Base-by-base conservation (phyloP, 2,329 filamentous ascomycete genomes). In the Dothidotthia symphoricarpi region DNA sequence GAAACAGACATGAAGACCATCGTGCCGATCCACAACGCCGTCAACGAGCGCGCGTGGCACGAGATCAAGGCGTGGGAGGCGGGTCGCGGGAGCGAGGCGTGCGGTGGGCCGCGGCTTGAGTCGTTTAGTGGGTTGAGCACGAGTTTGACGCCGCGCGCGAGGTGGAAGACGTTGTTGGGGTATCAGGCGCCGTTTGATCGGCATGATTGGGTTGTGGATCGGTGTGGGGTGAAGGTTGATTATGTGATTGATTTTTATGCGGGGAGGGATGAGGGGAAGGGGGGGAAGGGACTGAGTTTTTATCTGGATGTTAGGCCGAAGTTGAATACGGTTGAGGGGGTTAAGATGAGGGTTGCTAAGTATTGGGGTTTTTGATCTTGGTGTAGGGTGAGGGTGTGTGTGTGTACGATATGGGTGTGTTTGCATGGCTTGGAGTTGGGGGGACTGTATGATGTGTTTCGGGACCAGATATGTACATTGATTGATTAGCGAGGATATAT, bases 241-340 rank as follows among this genome's bases (percentile, higher is more conserved):
- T 98, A 98, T 64, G 85, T 98, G 26, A 98, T 98, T 66, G 93
- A 98, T 69, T 98, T 98, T 58, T 98, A 98, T 63, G 82, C 88
- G 4, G 93, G 93, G 0, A 80, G 75, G 53, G 65, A 74, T 19
- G 65, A 68, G 37, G 68, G 61, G 40, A 65, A 47, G 57, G 50
- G 41, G 17, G 68, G 63, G 39, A 70, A 69, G 39, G 75, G 73
- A 29, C 57, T 83, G 50, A 83, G 75, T 50, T 84, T 84, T 52
- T 83, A 80, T 57, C 59, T 84, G 34, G 81, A 84, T 59, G 81
- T 83, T 4, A 69, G 81, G 52, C 81, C 81, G 6, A 84, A 83
- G 67, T 43, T 84, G 61, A 84, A 83, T 60, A 78, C 66, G 39
- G 77, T 71, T 65, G 80, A 83, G 55, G 81, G 79, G 3, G 72